Evolutionary conservation across 305 asterid genomes (phyloP), one percentile per base, ranked within the genome.

Genomic region (Euphrasia arctica): DNA sequence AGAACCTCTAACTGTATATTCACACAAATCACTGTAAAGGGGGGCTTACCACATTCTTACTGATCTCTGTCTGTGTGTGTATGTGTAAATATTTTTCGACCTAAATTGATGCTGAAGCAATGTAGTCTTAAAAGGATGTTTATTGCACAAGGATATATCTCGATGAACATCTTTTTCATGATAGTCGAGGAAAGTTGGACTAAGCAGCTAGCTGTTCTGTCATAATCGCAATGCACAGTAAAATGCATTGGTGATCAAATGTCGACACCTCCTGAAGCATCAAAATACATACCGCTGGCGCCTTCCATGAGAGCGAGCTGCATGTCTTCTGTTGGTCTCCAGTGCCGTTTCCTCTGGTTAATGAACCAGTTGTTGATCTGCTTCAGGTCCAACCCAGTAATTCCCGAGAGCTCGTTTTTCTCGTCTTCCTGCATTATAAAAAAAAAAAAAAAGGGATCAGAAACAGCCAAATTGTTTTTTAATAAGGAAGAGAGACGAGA

Each of bases 301-400:
- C 68, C 74, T 65, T 79, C 83, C 73, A 81, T 79, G 11, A 77
- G 72, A 43, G 82, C 68, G 10, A 73, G 71, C 43, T 70, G 42
- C 82, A 78, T 73, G 72, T 74, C 79, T 3, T 83, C 79, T 0
- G 87, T 74, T 1, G 89, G 86, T 57, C 77, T 76, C 93, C 93
- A 85, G 29, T 85, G 88, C 0, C 89, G 81, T 67, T 81, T 85
- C 54, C 93, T 60, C 70, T 81, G 93, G 63, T 85, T 85, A n/a
- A 85, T 80, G 69, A 85, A 85, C 91, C 91, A 85, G 64, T 85
- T 85, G 77, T 79, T 85, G 50, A 85, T 82, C 77, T 85, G 87
- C 74, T 85, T 82, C 48, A 72, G 87, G 64, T 82, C 86, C 36
- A 85, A 67, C 4, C 83, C 82, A 0, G 89, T 85, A 41, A 49